phyloP scores from a whole-genome alignment of 2,329 filamentous ascomycete species.

The Colletotrichum sublineola region DNA sequence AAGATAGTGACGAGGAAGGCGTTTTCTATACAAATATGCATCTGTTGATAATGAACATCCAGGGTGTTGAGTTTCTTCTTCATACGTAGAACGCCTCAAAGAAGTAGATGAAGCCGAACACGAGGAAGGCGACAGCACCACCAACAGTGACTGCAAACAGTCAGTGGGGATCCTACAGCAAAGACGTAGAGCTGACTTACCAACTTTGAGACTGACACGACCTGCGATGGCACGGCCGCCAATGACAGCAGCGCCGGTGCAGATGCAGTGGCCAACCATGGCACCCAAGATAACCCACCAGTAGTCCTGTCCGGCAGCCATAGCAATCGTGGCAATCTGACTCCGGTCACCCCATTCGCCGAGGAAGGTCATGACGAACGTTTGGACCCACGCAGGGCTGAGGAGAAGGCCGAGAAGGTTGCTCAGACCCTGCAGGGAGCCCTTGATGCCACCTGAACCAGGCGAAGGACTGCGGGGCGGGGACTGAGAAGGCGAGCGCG shows the following conservation, averaged over 20 bases:
- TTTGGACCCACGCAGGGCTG: conserved; percentile 98
- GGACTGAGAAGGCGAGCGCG: conserved; percentile 84
- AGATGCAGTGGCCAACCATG: conserved; percentile 86
- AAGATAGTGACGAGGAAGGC: conserved; percentile 8
- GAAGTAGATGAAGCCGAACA: conserved; percentile 93
- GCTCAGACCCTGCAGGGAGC: conserved; percentile 73
- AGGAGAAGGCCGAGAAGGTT: conserved; percentile 91
- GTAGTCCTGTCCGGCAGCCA: conserved; percentile 98
- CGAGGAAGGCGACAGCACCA: conserved; percentile 88
- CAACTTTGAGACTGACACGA: conserved; percentile 92
- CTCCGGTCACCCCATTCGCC: conserved; percentile 98
- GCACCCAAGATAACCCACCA: conserved; percentile 98
- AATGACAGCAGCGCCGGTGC: conserved; percentile 91
- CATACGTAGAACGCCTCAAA: conserved; percentile 79
- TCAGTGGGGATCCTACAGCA: conserved; percentile 44
- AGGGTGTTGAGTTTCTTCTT: conserved; percentile 1
- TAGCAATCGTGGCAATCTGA: conserved; percentile 98
- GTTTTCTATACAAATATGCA: conserved; percentile 34
- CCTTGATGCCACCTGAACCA: conserved; percentile 49
- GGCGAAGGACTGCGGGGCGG: conserved; percentile 72
- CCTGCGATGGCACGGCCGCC: conserved; percentile 94
- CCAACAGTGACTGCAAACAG: conserved; percentile 83
- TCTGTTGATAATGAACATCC: conserved; percentile 1
- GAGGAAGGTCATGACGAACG: conserved; percentile 98
- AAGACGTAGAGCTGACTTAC: conserved; percentile 70